Evolutionary conservation across 169 alveolate genomes (phyloP).

Genomic region (Besnoitia besnoiti): DNA sequence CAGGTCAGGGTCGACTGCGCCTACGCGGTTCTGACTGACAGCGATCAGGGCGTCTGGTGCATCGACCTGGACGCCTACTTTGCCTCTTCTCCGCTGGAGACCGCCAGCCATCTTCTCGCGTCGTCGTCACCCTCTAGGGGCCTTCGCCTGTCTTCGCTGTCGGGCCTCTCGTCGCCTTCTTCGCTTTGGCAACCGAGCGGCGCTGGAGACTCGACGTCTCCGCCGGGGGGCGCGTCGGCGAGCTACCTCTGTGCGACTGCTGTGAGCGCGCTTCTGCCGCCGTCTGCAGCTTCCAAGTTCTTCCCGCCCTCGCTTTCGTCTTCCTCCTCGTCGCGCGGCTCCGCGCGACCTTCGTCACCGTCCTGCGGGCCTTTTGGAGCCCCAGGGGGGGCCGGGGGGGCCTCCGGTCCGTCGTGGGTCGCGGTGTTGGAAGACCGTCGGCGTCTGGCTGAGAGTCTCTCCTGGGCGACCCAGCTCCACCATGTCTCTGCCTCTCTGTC

Average conservation of each 20-base stretch:
- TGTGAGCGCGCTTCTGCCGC: not conserved
- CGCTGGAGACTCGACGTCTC: too few relatives aligned
- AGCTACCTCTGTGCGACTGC: not conserved
- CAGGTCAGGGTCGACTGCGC: not conserved
- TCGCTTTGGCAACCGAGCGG: not conserved
- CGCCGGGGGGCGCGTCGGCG: not conserved
- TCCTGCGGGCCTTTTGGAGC: not conserved
- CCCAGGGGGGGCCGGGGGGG: not conserved
- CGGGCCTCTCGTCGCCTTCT: not conserved
- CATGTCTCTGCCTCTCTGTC: constrained; percentile 58
- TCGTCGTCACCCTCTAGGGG: not conserved
- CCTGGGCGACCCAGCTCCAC: constrained; percentile 40
- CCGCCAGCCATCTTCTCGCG: not conserved
- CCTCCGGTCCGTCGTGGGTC: not conserved
- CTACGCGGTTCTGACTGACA: constrained; percentile 4
- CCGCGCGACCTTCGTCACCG: not conserved
- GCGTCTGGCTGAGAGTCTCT: constrained; percentile 19
- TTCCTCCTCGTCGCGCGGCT: not conserved
- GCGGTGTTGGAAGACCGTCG: constrained; percentile 2
- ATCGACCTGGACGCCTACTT: not conserved
- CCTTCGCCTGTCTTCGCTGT: not conserved
- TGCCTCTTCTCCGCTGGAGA: not conserved
- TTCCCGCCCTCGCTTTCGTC: not conserved
- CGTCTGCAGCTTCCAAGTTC: not conserved
- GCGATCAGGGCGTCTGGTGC: not conserved